phyloP scores from a whole-genome alignment of 306 rosid species.

The Trichosanthes truncata region DNA sequence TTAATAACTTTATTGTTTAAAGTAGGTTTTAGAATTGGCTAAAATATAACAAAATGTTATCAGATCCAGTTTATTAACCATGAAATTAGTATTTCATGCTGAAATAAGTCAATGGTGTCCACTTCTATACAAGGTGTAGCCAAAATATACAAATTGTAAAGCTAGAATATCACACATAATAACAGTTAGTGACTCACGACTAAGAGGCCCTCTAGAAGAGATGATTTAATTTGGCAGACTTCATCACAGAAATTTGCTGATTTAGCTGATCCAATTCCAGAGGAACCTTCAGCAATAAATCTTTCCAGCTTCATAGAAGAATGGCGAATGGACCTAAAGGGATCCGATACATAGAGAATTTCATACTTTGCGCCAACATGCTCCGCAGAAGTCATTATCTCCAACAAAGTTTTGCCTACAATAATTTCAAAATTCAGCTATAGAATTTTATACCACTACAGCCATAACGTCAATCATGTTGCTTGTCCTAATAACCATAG shows the following conservation, averaged over 20 bases:
- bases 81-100: not conserved
- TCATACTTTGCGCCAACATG: constrained; percentile 73
- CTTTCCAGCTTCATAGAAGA: constrained; percentile 64
- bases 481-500: not conserved
- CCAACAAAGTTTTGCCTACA: constrained; percentile 54
- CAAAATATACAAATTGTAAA: not conserved
- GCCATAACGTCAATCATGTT: not conserved
- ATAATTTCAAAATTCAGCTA: not conserved
- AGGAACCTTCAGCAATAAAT: constrained; percentile 58
- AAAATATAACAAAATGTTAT: not conserved
- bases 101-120: not conserved
- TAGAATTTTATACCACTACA: not conserved
- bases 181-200: constrained; percentile 50
- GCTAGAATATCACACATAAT: not conserved
- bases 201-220: constrained; percentile 85
- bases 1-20: not conserved
- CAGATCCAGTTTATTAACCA: not conserved
- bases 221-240: constrained; percentile 78
- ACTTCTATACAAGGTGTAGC: not conserved
- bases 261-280: constrained; percentile 47
- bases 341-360: constrained; percentile 79
- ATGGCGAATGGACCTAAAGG: constrained; percentile 42
- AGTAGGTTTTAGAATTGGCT: not conserved
- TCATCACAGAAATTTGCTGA: constrained; percentile 49
- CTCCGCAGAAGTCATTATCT: constrained; percentile 58